Percentiles rank a stretch among this genome's conserved stretches.
Evolutionary conservation across 257 asterid species (phyloP).

Genomic region (Ophiorrhiza pumila): DNA sequence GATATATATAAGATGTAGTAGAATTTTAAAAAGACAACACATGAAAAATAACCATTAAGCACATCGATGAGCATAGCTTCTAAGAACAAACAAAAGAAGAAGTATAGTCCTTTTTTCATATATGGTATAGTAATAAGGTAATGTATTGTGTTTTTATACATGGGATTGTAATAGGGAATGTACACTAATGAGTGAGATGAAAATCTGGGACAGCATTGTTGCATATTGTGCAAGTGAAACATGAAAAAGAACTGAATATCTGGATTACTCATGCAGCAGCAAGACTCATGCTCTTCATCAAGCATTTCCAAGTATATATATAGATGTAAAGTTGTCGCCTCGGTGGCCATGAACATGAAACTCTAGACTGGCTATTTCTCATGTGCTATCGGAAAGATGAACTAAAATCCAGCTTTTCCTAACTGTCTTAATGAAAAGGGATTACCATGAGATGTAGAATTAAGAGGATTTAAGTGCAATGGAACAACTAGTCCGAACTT

Average conservation of each 20-base stretch:
- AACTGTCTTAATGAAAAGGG: neutral
- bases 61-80: no score
- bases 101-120: neutral
- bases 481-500: slow-evolving; percentile 30
- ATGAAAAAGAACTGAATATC: neutral
- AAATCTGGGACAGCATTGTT: neutral
- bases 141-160: neutral
- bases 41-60: no score
- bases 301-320: neutral
- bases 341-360: neutral
- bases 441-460: no score
- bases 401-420: neutral
- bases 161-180: neutral
- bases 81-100: neutral
- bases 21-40: no score
- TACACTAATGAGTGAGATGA: neutral
- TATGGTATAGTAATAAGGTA: neutral
- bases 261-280: neutral
- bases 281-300: neutral
- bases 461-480: slow-evolving; percentile 5
- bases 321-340: neutral
- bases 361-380: neutral
- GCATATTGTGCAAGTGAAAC: neutral
- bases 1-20: no score
- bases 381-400: neutral